Base-by-base conservation (phyloP, 208 protist genomes). In the Leptomonas pyrrhocoris region DNA sequence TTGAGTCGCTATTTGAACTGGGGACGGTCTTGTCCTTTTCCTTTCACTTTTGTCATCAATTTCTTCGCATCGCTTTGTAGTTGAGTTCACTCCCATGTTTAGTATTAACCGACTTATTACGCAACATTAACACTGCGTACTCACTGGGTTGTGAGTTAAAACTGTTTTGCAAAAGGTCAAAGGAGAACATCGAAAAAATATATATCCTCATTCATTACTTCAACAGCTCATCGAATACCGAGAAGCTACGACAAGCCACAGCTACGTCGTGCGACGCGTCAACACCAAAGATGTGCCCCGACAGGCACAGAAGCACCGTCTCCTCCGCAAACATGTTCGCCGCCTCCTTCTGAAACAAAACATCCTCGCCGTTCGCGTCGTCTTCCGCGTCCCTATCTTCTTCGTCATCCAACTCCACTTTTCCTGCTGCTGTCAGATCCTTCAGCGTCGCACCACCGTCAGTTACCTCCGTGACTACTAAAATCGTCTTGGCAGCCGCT, bases 311-410 rank as follows among this genome's bases (percentile, higher is more conserved):
- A 23, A 96, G 54, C 13, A 93, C 56, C 8, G 80, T 70, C 7
- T 68, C 74, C 65, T 97, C 92, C 5, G 78, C 77, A 64, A 93
- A 97, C 81, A 97, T 85, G 72, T 97, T 97, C 5, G 85, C 89
- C 18, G 80, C 78, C 56, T 97, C 89, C 73, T 92, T 89, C 57
- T 93, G 76, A 72, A 97, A 97, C 16, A 97, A 74, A 3, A 94
- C 84, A 23, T 90, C 88, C n/a, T 80, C 83, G 23, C 74, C 86
- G 0, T 43, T 48, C 7, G 30, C 43, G 13, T 36, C 46, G 8
- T 30, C 43, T 42, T 42, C 38, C 6, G 38, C 13, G 38, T n/a
- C n/a, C n/a, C 38, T 42, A 13, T 42, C 38, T 13, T 42, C 13
- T 19, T 48, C 43, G 43, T 12, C 3, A 12, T 48, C 18, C 2